Evolutionary conservation across 495 filamentous ascomycete species (phyloP).

Genomic region (Podospora didyma): DNA sequence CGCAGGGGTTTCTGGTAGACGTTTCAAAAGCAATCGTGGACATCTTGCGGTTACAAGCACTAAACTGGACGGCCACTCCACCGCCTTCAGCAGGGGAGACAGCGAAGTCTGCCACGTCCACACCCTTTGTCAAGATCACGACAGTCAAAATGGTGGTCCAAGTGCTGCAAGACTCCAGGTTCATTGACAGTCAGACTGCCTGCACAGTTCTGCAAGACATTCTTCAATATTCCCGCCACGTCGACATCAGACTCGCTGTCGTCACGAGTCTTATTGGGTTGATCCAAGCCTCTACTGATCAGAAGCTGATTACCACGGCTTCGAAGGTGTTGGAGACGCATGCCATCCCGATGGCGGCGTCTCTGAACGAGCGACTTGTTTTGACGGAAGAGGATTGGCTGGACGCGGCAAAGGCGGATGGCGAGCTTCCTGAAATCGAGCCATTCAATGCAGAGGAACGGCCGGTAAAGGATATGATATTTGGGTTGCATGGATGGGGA

Average conservation of each 20-base stretch:
- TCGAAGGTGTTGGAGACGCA: constrained; percentile 21
- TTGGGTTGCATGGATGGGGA: background rate
- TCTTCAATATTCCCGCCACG: constrained; percentile 26
- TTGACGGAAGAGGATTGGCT: constrained; percentile 26
- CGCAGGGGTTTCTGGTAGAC: constrained; percentile 23
- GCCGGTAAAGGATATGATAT: background rate
- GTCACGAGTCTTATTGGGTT: constrained; percentile 29
- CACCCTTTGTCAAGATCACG: constrained; percentile 29
- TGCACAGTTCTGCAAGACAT: constrained; percentile 24
- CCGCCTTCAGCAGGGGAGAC: background rate
- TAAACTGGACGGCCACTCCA: background rate
- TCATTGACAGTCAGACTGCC: constrained; percentile 23
- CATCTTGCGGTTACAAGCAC: constrained; percentile 24
- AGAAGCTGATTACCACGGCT: constrained; percentile 13
- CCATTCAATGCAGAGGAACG: background rate
- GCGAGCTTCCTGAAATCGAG: constrained; percentile 10
- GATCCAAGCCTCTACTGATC: constrained; percentile 12
- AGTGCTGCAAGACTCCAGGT: constrained; percentile 29
- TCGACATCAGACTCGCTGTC: constrained; percentile 29
- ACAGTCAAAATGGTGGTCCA: constrained; percentile 39
- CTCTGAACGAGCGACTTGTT: constrained; percentile 28
- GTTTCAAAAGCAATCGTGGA: constrained; percentile 28
- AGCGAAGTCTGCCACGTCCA: background rate
- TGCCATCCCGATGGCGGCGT: constrained; percentile 30
- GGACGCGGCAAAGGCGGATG: constrained; percentile 12